Conservation (phyloP, 805 yeast species). For the Spathaspora girioi region DNA sequence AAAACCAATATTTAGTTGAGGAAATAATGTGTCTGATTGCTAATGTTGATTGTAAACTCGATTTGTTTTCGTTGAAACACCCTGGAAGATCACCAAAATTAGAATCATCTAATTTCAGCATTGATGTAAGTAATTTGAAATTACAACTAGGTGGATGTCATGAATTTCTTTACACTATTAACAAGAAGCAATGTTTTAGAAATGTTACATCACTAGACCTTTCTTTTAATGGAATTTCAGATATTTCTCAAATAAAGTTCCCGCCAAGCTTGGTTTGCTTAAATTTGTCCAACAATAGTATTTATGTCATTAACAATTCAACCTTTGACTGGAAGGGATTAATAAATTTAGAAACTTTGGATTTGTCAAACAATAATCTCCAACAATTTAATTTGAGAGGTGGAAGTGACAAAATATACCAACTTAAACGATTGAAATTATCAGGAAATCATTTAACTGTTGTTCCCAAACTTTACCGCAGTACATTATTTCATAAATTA, state of each 20-base stretch:
- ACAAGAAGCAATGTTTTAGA: constrained; percentile 8
- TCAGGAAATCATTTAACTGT: constrained; percentile 22
- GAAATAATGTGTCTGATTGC: neutral
- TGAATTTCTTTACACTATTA: constrained; percentile 4
- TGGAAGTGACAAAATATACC: neutral
- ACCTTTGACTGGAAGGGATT: constrained; percentile 14
- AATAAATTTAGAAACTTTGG: constrained; percentile 11
- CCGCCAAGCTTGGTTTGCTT: constrained; percentile 17
- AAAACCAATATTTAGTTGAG: neutral
- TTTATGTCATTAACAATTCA: constrained; percentile 13
- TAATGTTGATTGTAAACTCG: neutral
- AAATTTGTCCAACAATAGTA: constrained; percentile 25
- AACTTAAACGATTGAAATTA: constrained; percentile 13
- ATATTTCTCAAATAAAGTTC: constrained; percentile 13
- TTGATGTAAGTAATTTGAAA: constrained; percentile 11
- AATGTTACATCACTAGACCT: constrained; percentile 19
- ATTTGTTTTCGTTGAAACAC: neutral
- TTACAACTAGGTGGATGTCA: constrained; percentile 8
- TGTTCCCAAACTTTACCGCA: neutral
- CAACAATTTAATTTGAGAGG: constrained; percentile 4
- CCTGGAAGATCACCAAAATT: neutral
- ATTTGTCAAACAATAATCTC: constrained; percentile 23
- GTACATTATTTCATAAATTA: constrained; percentile 11
- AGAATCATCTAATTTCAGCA: neutral
- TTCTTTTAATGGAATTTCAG: constrained; percentile 24